Base-by-base conservation (phyloP, 768 basidiomycete genomes). In the Lactarius trivialis region DNA sequence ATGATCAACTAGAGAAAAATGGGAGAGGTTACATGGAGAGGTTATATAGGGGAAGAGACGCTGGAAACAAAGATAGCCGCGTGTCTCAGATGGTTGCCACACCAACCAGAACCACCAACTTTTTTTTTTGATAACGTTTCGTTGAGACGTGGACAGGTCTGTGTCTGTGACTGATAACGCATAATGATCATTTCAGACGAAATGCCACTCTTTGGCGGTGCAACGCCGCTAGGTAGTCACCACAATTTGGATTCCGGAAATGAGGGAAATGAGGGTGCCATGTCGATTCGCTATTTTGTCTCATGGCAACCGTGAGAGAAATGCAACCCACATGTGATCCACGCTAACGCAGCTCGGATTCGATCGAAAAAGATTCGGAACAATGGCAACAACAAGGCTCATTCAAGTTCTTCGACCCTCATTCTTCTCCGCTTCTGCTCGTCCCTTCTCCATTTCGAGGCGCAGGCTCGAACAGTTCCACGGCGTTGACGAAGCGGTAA, bases 401-500 rank as follows among this genome's bases (percentile, higher is more conserved):
- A 24, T 49, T n/a, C 17, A n/a, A n/a, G 30, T 30, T 6, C n/a
- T 37, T 15, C 37, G 14, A 12, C 34, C 33, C 19, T 37, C 60
- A 24, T 37, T 53, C 26, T 33, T 15, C 50, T n/a, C 26, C 8
- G 30, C 33, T 28, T 30, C 60, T 7, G 7, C 49, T 3, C 58
- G 57, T 26, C 63, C 56, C 14, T 74, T 86, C 54, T 81, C 81
- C 61, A 71, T 74, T n/a, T 77, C 84, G 2, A 59, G 67, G n/a
- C 67, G 69, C 52, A 70, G 75, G 37, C 68, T 70, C 39, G 72
- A 75, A 34, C 74, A 82, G 6, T 85, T 80, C 67, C 64, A 76
- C 43, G 73, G 81, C 34, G 82, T 78, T 8, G 73, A 77, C 68
- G 72, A 71, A 56, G 70, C 77, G 73, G 85, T 84, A n/a, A 21